Base-by-base conservation (phyloP, 208 protist species). In the Crithidia mellificae region DNA sequence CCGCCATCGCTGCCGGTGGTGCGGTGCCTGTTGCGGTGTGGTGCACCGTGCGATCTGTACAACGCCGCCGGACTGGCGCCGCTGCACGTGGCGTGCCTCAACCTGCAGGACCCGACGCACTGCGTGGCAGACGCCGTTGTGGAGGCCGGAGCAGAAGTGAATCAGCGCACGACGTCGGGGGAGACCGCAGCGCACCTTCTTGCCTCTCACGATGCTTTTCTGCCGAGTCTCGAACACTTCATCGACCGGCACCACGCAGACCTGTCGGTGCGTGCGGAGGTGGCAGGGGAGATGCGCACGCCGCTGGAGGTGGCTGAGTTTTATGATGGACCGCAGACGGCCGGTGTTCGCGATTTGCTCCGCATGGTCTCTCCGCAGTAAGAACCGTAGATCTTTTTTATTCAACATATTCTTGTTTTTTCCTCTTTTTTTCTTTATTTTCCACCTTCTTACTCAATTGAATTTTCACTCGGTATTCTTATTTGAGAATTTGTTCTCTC, bases 51-150 rank as follows among this genome's bases (percentile, higher is more conserved):
- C 8, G 27, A 22, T 38, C 55, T 32, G 20, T 64, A 39, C 57
- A 80, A 80, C 65, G 52, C 46, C 8, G 27, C n/a, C 15, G 77
- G 73, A 1, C 36, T 75, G 39, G 61, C 65, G 11, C 53, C 80
- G 11, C 77, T 80, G 25, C 72, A 83, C 53, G 20, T 80, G 29
- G 68, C 72, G 2, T 82, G 68, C 20, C 69, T 80, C 8, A 75
- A 80, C n/a, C 22, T 17, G 15, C 55, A 34, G 25, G 72, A 80
- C 39, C n/a, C 49, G 6, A 47, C 53, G 19, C 20, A 66, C 49
- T 50, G 15, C 20, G 25, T 71, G 27, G 70, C 68, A 58, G 38
- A 39, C 12, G 46, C 55, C 11, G 30, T 82, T n/a, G 25, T 80
- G n/a, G 44, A 34, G 6, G 54, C 46, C 29, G 63, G 27, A 14